Percentiles rank a stretch among this genome's conserved stretches.
Conservation (phyloP, 1,284 basidiomycete species). For the Tilletia setariae region DNA sequence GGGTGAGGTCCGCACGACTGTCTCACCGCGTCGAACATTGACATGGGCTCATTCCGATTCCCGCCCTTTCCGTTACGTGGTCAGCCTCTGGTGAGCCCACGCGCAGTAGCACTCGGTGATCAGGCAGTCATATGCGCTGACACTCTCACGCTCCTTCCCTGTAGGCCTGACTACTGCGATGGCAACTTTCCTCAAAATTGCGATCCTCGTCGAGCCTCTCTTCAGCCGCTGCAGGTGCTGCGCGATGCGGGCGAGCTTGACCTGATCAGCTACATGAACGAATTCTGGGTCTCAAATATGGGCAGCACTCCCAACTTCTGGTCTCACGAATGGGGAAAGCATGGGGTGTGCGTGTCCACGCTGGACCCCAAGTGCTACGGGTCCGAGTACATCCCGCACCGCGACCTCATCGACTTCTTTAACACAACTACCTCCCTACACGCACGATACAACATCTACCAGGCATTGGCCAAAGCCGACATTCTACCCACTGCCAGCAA, state of each 20-base stretch:
- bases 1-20: slow-evolving; percentile 11
- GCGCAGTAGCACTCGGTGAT: background rate
- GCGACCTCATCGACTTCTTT: slow-evolving; percentile 39
- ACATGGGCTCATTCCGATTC: background rate
- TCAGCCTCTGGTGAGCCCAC: background rate
- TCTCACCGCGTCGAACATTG: background rate
- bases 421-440: slow-evolving; percentile 27
- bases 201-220: slow-evolving; percentile 25
- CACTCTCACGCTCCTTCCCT: background rate
- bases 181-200: slow-evolving; percentile 32
- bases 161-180: slow-evolving; percentile 35
- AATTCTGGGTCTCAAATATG: slow-evolving; percentile 34
- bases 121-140: background rate
- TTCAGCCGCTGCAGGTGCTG: slow-evolving; percentile 27
- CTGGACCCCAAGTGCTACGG: slow-evolving; percentile 33
- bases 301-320: slow-evolving; percentile 32
- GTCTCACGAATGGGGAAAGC: slow-evolving; percentile 21
- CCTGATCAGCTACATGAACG: slow-evolving; percentile 34
- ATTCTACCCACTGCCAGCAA: slow-evolving; percentile 22
- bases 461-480: slow-evolving; percentile 24
- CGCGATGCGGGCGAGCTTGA: slow-evolving; percentile 16
- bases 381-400: slow-evolving; percentile 15
- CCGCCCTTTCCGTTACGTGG: background rate
- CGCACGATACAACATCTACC: slow-evolving; percentile 25
- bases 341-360: slow-evolving; percentile 27